These are phyloP conservation scores for Aspergillus conjunctus DNA, from an alignment of 495 filamentous ascomycete genomes.

Conservation along the genomic window DNA sequence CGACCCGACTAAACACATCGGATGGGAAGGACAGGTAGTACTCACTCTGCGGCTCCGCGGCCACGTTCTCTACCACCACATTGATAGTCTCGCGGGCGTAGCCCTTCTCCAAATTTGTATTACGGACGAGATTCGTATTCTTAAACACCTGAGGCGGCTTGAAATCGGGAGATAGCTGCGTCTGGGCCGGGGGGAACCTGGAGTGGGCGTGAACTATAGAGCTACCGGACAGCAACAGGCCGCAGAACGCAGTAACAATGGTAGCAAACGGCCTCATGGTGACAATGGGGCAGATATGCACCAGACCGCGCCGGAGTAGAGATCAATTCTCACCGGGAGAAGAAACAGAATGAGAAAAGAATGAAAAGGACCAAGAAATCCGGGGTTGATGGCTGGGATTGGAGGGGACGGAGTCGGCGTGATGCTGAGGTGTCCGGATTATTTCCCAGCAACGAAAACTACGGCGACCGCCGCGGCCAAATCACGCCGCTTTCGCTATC, in stretches of 20 bases:
- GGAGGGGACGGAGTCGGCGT: constrained; percentile 20
- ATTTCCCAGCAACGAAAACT: constrained; percentile 21
- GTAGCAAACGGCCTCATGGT: constrained; percentile 48
- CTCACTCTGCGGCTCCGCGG: constrained; percentile 72
- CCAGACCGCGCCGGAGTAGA: constrained; percentile 32
- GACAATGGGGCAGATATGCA: constrained; percentile 26
- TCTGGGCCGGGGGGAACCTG: constrained; percentile 36
- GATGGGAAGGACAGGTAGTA: constrained; percentile 87
- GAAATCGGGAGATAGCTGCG: constrained; percentile 68
- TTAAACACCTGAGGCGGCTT: constrained; percentile 87
- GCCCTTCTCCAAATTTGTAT: constrained; percentile 88
- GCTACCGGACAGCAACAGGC: constrained; percentile 40
- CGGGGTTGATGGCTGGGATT: constrained; percentile 19
- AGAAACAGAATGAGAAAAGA: constrained; percentile 16
- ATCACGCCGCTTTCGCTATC: constrained; percentile 25
- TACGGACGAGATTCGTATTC: constrained; percentile 86
- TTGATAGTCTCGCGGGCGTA: constrained; percentile 90
- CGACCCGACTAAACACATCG: constrained; percentile 71
- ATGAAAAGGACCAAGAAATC: constrained; percentile 8
- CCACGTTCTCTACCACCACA: constrained; percentile 87
- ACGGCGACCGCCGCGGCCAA: constrained; percentile 45
- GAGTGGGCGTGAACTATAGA: constrained; percentile 39
- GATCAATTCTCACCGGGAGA: constrained; percentile 34
- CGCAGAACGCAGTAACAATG: constrained; percentile 42
- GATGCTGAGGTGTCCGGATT: constrained; percentile 53